Evolutionary conservation across 1,284 basidiomycete species (phyloP), one percentile per base, ranked within the genome.

Genomic region (Omphalotus olearius): DNA sequence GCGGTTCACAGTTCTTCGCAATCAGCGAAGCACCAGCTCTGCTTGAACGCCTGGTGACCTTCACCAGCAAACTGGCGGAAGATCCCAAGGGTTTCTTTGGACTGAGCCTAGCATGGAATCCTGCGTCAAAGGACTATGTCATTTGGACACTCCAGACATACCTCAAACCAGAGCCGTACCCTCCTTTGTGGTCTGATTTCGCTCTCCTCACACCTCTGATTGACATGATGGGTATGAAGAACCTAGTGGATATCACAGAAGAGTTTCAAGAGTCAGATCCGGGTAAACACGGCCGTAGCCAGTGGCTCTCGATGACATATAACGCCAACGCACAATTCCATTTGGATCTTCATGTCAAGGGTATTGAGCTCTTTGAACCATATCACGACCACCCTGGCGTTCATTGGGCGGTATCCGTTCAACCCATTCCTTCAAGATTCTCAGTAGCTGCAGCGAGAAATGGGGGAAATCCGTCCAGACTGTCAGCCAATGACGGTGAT

Each of bases 91-190:
- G 56, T 1, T 47, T 59, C 33, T 54, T 51, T 33, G 56, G 56
- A 10, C 18, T 60, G 17, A 56, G 40, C 9, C 37, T 61, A 4
- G 59, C 54, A 14, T 61, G 54, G 51, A 57, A 56, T 17, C 55
- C 57, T 1, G 40, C 37, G 7, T 44, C 53, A 23, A 45, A 57
- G 20, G 53, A 52, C 23, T 62, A 62, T 25, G 43, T 57, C 35
- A 55, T 60, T 10, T 62, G 60, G 57, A 54, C 59, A 16, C 56
- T 57, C 4, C 58, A 58, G 37, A 50, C 58, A 7, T 62, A 60
- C 40, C 56, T 61, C 36, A 45, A 54, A 10, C 57, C 57, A 2
- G 47, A 43, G 20, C 42, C 56, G 3, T 59, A 57, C 45, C 60
- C 59, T 7, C 55, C 56, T 6, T 42, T 61, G 0, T 62, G 53